Base-by-base conservation (phyloP, 176 grass and related monocot genomes). In the Avena eriantha region DNA sequence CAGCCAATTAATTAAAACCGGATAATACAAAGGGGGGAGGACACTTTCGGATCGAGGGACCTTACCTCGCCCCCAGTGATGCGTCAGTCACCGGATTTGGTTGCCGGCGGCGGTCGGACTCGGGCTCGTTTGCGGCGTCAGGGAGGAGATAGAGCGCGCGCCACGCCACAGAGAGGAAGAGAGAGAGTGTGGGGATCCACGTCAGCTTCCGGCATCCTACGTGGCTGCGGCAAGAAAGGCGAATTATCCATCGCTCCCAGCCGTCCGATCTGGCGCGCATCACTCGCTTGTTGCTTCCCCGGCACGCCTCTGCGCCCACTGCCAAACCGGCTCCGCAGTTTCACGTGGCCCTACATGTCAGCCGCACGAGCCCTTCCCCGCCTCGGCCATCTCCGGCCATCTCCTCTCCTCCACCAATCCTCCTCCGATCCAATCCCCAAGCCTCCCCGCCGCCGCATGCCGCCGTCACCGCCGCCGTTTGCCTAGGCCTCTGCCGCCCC, bases 391-490 rank as follows among this genome's bases (percentile, higher is more conserved):
- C 84, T 66, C 70, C 90, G 83, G 88, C 73, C 77, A 76, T 86
- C 82, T 73, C 73, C 55, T 81, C 72, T 61, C 60, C 29, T 55
- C 51, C 79, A 75, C 59, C 74, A 86, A 79, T 78, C 48, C 47
- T 56, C 48, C 83, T 48, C 10, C 79, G 83, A 88, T 58, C 86
- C 78, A 88, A 82, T 65, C 54, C 67, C 72, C 89, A 35, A 75
- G 45, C 49, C 23, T 57, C 47, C 8, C 39, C 80, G 73, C 66
- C 80, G 71, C 70, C 63, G 54, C 31, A 80, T 80, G 78, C 78
- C 41, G 78, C 66, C 45, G 68, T 58, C 56, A 57, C 69, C 43
- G 70, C 60, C 59, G 51, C 80, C 7, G 33, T 59, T 16, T 35
- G 33, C 82, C 77, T 89, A 85, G 83, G 69, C 69, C 39, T 46